These are phyloP conservation scores for Mycena amicta DNA, from an alignment of 768 basidiomycete genomes.

Conservation along the genomic window DNA sequence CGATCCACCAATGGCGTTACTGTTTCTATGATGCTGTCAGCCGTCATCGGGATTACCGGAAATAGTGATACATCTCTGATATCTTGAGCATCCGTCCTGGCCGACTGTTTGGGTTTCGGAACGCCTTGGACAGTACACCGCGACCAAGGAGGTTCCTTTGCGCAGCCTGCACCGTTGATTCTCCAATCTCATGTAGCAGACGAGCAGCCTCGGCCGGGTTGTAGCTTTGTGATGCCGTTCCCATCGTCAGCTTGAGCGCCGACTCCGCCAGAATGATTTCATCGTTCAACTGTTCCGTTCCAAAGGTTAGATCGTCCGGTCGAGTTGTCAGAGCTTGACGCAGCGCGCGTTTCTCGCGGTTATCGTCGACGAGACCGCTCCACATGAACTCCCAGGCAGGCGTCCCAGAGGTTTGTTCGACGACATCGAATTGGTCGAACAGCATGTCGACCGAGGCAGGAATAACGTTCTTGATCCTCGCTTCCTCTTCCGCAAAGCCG, in stretches of 20 bases:
- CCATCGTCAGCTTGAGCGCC: constrained; percentile 79
- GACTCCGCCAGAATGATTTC: constrained; percentile 61
- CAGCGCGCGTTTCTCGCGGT: constrained; percentile 69
- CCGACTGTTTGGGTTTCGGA: constrained; percentile 58
- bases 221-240: constrained; percentile 71
- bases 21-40: constrained; percentile 50
- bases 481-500: constrained; percentile 53
- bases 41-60: neutral
- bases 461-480: constrained; percentile 38
- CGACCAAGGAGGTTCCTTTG: constrained; percentile 62
- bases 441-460: constrained; percentile 49
- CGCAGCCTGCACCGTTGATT: constrained; percentile 56
- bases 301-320: constrained; percentile 39
- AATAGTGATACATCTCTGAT: constrained; percentile 57
- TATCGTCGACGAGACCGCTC: constrained; percentile 71
- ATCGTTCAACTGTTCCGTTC: constrained; percentile 36
- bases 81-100: constrained; percentile 80
- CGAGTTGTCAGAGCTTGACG: constrained; percentile 56
- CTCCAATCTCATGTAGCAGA: constrained; percentile 59
- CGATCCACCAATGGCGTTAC: constrained; percentile 65
- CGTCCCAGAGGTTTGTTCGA: constrained; percentile 41
- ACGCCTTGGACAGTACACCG: constrained; percentile 67
- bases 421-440: constrained; percentile 49
- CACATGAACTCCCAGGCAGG: constrained; percentile 77
- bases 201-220: constrained; percentile 57